These are phyloP conservation scores for Fusarium nelsonii DNA, from an alignment of 2,329 filamentous ascomycete species.

Conservation along the genomic window DNA sequence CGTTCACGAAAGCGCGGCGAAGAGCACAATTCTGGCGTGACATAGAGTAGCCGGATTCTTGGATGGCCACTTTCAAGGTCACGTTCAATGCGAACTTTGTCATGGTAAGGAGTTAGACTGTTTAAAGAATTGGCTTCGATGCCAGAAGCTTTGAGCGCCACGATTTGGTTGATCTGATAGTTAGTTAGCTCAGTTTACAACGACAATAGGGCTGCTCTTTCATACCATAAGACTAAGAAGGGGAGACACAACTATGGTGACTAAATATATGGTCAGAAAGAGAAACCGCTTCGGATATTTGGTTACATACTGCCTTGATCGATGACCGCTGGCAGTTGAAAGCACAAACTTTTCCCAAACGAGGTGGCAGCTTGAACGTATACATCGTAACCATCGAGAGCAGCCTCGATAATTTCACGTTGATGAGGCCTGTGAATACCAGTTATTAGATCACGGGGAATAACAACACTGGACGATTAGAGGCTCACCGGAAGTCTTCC, in stretches of 20 bases:
- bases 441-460: conserved; percentile 1
- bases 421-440: conserved; percentile 76
- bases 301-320: conserved; percentile 82
- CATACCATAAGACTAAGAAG: conserved; percentile 87
- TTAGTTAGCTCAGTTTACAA: conserved; percentile 20
- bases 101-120: conserved; percentile 76
- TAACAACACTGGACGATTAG: not conserved
- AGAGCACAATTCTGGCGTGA: conserved; percentile 91
- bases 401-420: conserved; percentile 86
- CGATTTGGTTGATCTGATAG: conserved; percentile 87
- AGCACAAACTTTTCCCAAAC: conserved; percentile 94
- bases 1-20: conserved; percentile 81
- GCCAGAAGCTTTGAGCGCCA: conserved; percentile 77
- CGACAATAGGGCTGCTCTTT: conserved; percentile 33
- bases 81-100: conserved; percentile 76
- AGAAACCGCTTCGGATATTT: not conserved
- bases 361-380: conserved; percentile 92
- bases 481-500: conserved; percentile 72
- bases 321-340: conserved; percentile 89
- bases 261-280: conserved; percentile 57
- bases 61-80: conserved; percentile 93
- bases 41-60: conserved; percentile 84
- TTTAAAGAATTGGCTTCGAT: conserved; percentile 90
- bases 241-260: conserved; percentile 91
- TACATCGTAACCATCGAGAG: conserved; percentile 86